Percentiles rank a stretch among this genome's conserved stretches.
Evolutionary conservation across 2,329 filamentous ascomycete species (phyloP).

Genomic region (Pseudogymnoascus verrucosus): DNA sequence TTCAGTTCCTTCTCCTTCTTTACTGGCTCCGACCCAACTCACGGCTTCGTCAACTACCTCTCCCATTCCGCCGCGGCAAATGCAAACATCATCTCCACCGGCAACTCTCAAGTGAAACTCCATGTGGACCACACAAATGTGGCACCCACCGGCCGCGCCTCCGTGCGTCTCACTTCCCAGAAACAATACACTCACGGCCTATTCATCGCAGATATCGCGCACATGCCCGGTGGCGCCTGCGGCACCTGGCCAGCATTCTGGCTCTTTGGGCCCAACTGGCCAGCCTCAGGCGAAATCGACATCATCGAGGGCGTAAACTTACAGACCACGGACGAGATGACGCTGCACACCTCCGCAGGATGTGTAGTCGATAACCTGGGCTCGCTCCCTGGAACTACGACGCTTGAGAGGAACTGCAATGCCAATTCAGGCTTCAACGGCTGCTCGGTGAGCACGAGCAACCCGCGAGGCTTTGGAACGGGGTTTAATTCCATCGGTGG

Average conservation of each 20-base stretch:
- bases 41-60: slow-evolving; percentile 60
- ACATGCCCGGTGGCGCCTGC: slow-evolving; percentile 65
- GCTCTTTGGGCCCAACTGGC: slow-evolving; percentile 52
- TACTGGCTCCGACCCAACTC: slow-evolving; percentile 49
- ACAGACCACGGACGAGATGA: slow-evolving; percentile 51
- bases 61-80: slow-evolving; percentile 42
- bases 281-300: slow-evolving; percentile 55
- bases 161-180: slow-evolving; percentile 60
- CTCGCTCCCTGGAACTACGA: slow-evolving; percentile 34
- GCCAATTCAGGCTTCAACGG: slow-evolving; percentile 38
- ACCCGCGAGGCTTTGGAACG: slow-evolving; percentile 47
- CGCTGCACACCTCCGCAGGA: slow-evolving; percentile 48
- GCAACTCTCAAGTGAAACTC: slow-evolving; percentile 52
- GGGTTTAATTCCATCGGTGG: slow-evolving; percentile 59
- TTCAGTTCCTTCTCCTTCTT: slow-evolving; percentile 44
- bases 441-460: slow-evolving; percentile 29
- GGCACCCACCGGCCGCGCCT: slow-evolving; percentile 46
- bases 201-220: slow-evolving; percentile 62
- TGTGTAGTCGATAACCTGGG: slow-evolving; percentile 36
- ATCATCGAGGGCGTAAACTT: slow-evolving; percentile 64
- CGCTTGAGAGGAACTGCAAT: slow-evolving; percentile 34
- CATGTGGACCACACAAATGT: slow-evolving; percentile 57
- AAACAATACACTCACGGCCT: slow-evolving; percentile 56
- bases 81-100: slow-evolving; percentile 49
- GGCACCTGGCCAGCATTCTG: slow-evolving; percentile 67